Base-by-base conservation (phyloP, 148 eudicot species). In the Polygonum aviculare region DNA sequence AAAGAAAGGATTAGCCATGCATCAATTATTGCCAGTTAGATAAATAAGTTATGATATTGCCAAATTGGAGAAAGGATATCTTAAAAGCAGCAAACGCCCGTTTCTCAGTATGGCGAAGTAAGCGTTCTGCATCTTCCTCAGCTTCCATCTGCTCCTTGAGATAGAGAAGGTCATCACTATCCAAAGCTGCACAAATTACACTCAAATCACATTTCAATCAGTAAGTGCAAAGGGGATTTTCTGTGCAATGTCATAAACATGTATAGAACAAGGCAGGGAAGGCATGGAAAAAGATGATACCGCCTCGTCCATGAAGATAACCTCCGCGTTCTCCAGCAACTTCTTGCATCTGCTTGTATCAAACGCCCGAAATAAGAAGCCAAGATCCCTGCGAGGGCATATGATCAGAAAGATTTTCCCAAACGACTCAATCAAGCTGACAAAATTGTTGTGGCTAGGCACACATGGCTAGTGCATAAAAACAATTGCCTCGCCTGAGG, bases 271-370 rank as follows among this genome's bases (percentile, higher is more conserved):
- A 35, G 70, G 70, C 12, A 26, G 12, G 19, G 7, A 18, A 35
- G 70, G 70, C 16, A 12, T 31, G n/a, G 33, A 31, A 63, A 11
- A 33, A n/a, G 31, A 57, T 19, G 73, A 62, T 77, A 94, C 98
- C 98, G 88, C 98, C 98, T 80, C 98, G 84, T 65, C 98, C 98
- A 83, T 94, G 97, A 81, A 94, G 96, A 82, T 94, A 94, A 76
- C 98, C 98, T 82, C 98, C 98, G 79, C 97, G 97, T 84, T 94
- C 98, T 80, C 98, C 98, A 39, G 98, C 93, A 88, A 94, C 98
- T 80, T 94, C 98, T 90, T 94, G 98, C 98, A 94, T 94, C 98
- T 94, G 94, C 78, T 83, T 77, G 69, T 73, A 83, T 88, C 89
- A 94, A 81, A 76, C 85, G 79, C 86, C 96, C 94, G 77, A 75